Evolutionary conservation across 805 yeast genomes (phyloP).

Genomic region (Dipodascus geniculatus): DNA sequence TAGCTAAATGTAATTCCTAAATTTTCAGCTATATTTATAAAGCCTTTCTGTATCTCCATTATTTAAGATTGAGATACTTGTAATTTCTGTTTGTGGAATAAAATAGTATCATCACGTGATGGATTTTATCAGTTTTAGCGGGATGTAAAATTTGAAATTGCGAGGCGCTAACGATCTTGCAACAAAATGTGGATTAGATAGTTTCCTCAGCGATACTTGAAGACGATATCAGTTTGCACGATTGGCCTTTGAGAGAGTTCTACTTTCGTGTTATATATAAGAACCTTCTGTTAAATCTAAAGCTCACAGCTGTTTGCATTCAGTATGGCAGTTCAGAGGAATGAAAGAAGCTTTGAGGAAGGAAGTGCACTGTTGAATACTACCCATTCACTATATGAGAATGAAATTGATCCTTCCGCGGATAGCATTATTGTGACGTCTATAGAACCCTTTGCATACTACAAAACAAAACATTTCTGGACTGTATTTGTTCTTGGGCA

Average conservation of each 20-base stretch:
- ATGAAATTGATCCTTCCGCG: background rate
- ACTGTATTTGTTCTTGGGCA: conserved; percentile 32
- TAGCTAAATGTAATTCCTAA: too few species aligned
- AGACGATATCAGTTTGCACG: conserved; percentile 6
- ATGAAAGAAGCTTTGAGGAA: background rate
- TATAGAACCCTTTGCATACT: conserved; percentile 16
- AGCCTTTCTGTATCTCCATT: conserved; percentile 23
- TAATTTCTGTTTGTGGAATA: conserved; percentile 6
- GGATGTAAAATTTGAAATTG: too few species aligned
- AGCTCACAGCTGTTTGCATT: background rate
- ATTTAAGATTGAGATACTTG: conserved; percentile 19
- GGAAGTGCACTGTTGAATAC: background rate
- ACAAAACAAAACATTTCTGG: conserved; percentile 29
- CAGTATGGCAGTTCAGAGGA: background rate
- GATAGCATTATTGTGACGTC: too few species aligned
- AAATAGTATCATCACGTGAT: conserved; percentile 8
- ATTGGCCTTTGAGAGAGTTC: conserved; percentile 3
- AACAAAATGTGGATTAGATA: too few species aligned
- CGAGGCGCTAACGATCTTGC: conserved; percentile 23
- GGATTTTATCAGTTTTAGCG: conserved; percentile 4
- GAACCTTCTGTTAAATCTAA: conserved; percentile 1
- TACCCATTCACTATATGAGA: background rate
- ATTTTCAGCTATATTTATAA: too few species aligned
- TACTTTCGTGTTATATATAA: conserved; percentile 1
- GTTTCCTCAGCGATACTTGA: conserved; percentile 29